Conservation (phyloP, 163 green algal species). For the Chlamydomonas reinhardtii region DNA sequence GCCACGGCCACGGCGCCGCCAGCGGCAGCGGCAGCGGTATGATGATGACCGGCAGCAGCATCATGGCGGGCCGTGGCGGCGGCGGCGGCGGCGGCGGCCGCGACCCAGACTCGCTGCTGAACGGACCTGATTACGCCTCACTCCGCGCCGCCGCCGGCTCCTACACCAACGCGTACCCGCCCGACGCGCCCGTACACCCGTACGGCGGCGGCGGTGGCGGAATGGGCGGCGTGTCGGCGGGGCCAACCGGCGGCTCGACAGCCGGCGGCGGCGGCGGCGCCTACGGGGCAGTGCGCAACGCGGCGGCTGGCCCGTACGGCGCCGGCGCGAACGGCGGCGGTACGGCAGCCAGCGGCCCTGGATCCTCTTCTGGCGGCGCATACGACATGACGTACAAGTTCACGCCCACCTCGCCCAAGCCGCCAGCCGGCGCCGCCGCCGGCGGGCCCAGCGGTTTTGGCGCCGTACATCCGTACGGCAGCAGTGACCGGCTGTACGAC, state of each 20-base stretch:
- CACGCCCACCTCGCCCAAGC: neutral
- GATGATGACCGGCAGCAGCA: neutral
- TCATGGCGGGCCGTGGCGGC: neutral
- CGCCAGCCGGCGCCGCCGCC: too few species aligned
- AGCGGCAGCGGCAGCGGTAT: too few species aligned
- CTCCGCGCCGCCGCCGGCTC: constrained; percentile 30
- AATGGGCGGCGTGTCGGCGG: neutral
- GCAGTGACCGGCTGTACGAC: constrained; percentile 35
- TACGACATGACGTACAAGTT: constrained; percentile 38
- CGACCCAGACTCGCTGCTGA: too few species aligned
- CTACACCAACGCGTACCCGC: constrained; percentile 36
- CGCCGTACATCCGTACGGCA: constrained; percentile 4
- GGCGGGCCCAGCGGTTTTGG: too few species aligned
- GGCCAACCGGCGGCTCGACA: constrained; percentile 18
- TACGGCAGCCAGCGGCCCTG: too few species aligned
- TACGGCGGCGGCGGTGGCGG: constrained; percentile 10
- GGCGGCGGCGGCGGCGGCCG: too few species aligned
- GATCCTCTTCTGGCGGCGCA: too few species aligned
- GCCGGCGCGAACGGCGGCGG: neutral
- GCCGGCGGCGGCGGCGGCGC: constrained; percentile 5
- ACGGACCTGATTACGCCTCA: neutral
- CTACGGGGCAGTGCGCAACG: constrained; percentile 29
- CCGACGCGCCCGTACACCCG: neutral
- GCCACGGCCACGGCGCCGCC: too few species aligned
- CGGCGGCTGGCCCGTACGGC: constrained; percentile 11